Conservation (phyloP, 805 yeast species). For the Wickerhamiella nectarea region DNA sequence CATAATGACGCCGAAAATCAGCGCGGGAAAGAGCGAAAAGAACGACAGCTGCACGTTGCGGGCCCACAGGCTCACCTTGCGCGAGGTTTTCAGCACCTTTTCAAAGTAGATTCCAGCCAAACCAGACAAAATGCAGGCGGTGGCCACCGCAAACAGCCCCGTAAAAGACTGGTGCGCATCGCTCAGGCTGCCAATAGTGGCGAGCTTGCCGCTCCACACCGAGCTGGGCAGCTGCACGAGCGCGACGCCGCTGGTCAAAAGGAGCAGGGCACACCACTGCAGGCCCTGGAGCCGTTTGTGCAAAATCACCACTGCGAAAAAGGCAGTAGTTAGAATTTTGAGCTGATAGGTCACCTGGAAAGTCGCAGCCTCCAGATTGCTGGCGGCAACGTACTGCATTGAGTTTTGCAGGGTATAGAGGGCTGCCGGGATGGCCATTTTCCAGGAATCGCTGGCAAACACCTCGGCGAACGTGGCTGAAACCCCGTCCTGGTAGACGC, state of each 20-base stretch:
- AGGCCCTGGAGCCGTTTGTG: constrained; percentile 23
- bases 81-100: constrained; percentile 29
- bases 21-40: constrained; percentile 30
- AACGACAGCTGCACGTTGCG: constrained; percentile 30
- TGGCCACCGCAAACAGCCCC: constrained; percentile 28
- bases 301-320: constrained; percentile 29
- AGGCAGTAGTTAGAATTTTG: constrained; percentile 31
- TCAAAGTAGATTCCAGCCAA: constrained; percentile 34
- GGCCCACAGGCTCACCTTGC: constrained; percentile 28
- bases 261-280: constrained; percentile 29
- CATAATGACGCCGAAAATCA: constrained; percentile 26
- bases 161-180: neutral
- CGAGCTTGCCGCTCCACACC: constrained; percentile 6
- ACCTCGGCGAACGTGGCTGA: constrained; percentile 21
- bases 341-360: constrained; percentile 34
- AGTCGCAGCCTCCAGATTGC: constrained; percentile 31
- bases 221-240: constrained; percentile 29
- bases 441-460: constrained; percentile 29
- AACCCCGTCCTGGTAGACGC: constrained; percentile 20
- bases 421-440: constrained; percentile 30
- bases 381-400: constrained; percentile 31
- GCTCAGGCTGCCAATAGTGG: neutral
- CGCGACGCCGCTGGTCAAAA: constrained; percentile 30
- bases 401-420: constrained; percentile 31
- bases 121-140: constrained; percentile 30